A percentile compares a stretch with the other conserved stretches of the same genome.
Conservation (phyloP, 1,284 basidiomycete species). For the Heterobasidion parviporum region DNA sequence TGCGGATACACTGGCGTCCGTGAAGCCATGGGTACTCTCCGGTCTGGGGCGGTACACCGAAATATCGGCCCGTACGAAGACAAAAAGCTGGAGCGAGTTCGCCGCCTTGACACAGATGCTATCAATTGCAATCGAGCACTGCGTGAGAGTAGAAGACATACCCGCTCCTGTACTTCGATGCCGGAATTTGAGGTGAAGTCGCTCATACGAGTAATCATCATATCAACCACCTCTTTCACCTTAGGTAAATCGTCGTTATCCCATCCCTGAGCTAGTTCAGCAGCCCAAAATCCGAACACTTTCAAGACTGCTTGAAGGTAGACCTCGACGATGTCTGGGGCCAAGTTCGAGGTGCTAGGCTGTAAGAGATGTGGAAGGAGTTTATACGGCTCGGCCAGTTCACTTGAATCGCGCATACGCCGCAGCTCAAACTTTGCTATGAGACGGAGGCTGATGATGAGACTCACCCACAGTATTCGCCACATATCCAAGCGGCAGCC, state of each 20-base stretch:
- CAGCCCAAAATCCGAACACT: slow-evolving; percentile 81
- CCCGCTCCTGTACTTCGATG: slow-evolving; percentile 89
- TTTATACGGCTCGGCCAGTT: slow-evolving; percentile 63
- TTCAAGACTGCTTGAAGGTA: slow-evolving; percentile 84
- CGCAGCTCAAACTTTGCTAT: slow-evolving; percentile 3
- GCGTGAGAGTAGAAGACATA: slow-evolving; percentile 30
- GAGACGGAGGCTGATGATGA: neutral
- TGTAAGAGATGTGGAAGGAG: slow-evolving; percentile 63
- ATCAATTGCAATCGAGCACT: neutral
- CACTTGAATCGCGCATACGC: slow-evolving; percentile 30
- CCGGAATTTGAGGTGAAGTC: slow-evolving; percentile 52
- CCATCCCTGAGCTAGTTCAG: slow-evolving; percentile 72
- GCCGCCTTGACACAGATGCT: slow-evolving; percentile 47
- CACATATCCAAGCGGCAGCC: slow-evolving; percentile 93
- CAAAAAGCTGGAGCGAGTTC: slow-evolving; percentile 74
- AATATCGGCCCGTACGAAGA: slow-evolving; percentile 79
- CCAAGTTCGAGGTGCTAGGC: slow-evolving; percentile 41
- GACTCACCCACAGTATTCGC: slow-evolving; percentile 81
- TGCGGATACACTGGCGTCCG: slow-evolving; percentile 23
- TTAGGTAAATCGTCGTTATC: slow-evolving; percentile 56
- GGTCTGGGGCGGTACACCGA: slow-evolving; percentile 42
- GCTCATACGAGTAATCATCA: slow-evolving; percentile 47
- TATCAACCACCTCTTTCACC: slow-evolving; percentile 53
- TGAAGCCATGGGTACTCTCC: slow-evolving; percentile 25
- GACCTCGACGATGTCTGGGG: slow-evolving; percentile 58